Conservation (phyloP, 495 filamentous ascomycete genomes). For the Cercophora newfieldiana region DNA sequence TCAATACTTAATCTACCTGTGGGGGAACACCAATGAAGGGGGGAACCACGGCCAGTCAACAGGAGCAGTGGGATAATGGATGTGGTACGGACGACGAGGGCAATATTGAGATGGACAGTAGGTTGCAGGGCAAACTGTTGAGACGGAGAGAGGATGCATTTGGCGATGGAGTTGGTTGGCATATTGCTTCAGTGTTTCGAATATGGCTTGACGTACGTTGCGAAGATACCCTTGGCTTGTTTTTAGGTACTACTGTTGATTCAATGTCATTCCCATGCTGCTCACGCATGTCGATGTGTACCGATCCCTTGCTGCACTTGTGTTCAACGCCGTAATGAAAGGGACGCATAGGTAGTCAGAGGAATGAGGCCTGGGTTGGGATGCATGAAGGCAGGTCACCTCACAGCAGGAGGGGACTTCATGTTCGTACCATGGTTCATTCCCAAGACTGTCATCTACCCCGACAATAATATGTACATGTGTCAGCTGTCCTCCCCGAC, state of each 20-base stretch:
- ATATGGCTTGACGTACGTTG: not conserved
- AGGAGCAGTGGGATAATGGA: too few relatives aligned
- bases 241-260: too few relatives aligned
- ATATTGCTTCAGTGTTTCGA: not conserved
- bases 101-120: not conserved
- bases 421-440: slow-evolving; percentile 14
- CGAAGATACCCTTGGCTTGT: not conserved
- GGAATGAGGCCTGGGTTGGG: too few relatives aligned
- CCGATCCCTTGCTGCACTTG: too few relatives aligned
- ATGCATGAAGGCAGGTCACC: not conserved
- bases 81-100: too few relatives aligned
- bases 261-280: too few relatives aligned
- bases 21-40: too few relatives aligned
- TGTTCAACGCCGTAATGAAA: too few relatives aligned
- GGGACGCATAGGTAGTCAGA: not conserved
- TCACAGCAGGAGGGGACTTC: not conserved
- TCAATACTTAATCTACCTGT: too few relatives aligned
- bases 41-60: not conserved
- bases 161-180: not conserved
- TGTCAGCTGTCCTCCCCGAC: not conserved
- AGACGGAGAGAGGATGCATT: not conserved
- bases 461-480: slow-evolving; percentile 29
- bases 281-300: too few relatives aligned
- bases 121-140: not conserved
- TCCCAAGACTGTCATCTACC: slow-evolving; percentile 21